These are phyloP conservation scores for Yamadazyma trypodendri DNA, from an alignment of 1,139 yeast genomes.

Conservation along the genomic window DNA sequence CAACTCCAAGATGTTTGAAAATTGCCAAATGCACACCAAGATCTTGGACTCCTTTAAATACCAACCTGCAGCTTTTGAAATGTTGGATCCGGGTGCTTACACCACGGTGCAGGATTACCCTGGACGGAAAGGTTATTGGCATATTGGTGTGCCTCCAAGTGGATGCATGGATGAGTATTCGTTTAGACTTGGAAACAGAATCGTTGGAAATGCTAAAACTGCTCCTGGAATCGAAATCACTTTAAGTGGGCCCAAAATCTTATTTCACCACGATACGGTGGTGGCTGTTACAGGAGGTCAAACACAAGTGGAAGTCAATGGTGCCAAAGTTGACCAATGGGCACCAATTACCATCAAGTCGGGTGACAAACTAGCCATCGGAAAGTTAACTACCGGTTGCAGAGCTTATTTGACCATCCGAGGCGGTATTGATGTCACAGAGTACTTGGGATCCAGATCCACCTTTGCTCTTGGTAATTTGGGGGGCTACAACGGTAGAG, in stretches of 20 bases:
- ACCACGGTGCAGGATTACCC: slow-evolving; percentile 97
- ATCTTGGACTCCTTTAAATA: slow-evolving; percentile 81
- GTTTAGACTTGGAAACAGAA: slow-evolving; percentile 82
- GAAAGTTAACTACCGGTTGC: slow-evolving; percentile 79
- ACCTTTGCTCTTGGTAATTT: slow-evolving; percentile 92
- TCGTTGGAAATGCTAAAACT: slow-evolving; percentile 78
- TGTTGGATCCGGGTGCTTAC: slow-evolving; percentile 85
- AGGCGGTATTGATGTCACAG: slow-evolving; percentile 93
- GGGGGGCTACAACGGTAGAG: slow-evolving; percentile 95
- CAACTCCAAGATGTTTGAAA: slow-evolving; percentile 76
- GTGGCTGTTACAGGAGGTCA: slow-evolving; percentile 87
- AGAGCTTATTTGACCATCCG: slow-evolving; percentile 86
- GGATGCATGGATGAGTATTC: slow-evolving; percentile 97
- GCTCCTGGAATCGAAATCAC: slow-evolving; percentile 94
- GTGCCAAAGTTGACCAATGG: slow-evolving; percentile 53
- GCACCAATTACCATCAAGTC: slow-evolving; percentile 65
- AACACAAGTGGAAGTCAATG: slow-evolving; percentile 67
- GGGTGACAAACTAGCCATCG: slow-evolving; percentile 79
- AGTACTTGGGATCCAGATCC: slow-evolving; percentile 92
- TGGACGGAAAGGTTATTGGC: slow-evolving; percentile 88
- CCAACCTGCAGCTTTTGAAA: slow-evolving; percentile 79
- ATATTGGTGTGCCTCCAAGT: slow-evolving; percentile 93
- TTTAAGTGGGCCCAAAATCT: slow-evolving; percentile 77
- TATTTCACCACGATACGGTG: slow-evolving; percentile 77
- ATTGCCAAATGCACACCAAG: slow-evolving; percentile 82